Percentiles rank a stretch among this genome's conserved stretches.
phyloP scores from a whole-genome alignment of 129 eudicot genomes.

The Ambrosia artemisiifolia region DNA sequence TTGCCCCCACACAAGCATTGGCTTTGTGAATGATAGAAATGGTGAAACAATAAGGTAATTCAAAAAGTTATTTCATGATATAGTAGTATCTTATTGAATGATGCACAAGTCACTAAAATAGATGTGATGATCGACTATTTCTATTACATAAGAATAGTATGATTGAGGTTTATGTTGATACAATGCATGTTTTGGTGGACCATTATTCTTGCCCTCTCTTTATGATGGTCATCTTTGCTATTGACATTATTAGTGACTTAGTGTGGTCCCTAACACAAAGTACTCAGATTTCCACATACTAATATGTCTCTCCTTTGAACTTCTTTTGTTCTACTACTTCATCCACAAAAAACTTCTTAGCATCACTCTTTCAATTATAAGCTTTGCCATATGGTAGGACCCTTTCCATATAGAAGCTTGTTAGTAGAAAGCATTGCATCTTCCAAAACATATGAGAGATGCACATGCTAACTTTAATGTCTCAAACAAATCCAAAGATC shows the following conservation, averaged over 20 bases:
- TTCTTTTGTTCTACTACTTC: slow-evolving; percentile 29
- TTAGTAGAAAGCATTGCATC: slow-evolving; percentile 33
- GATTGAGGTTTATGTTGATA: slow-evolving; percentile 29
- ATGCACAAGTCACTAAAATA: slow-evolving; percentile 4
- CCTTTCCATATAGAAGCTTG: slow-evolving; percentile 36
- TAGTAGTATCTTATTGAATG: neutral
- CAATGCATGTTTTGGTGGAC: slow-evolving; percentile 38
- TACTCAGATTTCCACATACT: slow-evolving; percentile 38
- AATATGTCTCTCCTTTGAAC: slow-evolving; percentile 36
- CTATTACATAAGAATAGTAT: slow-evolving; percentile 11
- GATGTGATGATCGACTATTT: slow-evolving; percentile 13
- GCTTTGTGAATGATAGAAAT: slow-evolving; percentile 17
- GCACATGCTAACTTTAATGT: slow-evolving; percentile 41
- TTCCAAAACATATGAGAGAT: slow-evolving; percentile 35
- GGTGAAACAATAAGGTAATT: slow-evolving; percentile 12
- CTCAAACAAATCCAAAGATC: slow-evolving; percentile 25
- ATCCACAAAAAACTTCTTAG: slow-evolving; percentile 38
- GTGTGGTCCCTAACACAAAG: slow-evolving; percentile 36
- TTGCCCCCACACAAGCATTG: slow-evolving; percentile 30
- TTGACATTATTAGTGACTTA: slow-evolving; percentile 29
- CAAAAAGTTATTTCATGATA: neutral
- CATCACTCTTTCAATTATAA: slow-evolving; percentile 22
- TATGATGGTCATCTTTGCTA: slow-evolving; percentile 32
- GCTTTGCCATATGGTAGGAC: slow-evolving; percentile 38
- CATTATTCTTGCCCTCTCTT: slow-evolving; percentile 17